Evolutionary conservation across 148 eudicot genomes (phyloP).

Genomic region (Spergularia marina): DNA sequence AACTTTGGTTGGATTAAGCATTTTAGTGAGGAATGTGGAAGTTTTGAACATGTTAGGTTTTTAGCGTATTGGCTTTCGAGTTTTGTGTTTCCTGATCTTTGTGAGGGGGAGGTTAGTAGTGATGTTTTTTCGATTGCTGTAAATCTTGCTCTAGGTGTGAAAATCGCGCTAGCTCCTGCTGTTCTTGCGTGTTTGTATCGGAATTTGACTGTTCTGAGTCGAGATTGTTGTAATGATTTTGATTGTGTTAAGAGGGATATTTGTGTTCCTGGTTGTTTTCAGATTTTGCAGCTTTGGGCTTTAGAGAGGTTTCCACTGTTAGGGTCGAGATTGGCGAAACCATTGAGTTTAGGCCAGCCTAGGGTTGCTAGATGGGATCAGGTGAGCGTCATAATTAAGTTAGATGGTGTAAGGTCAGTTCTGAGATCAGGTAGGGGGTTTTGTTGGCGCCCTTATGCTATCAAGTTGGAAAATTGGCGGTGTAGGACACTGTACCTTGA

Average conservation of each 20-base stretch:
- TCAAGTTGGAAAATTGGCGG: slow-evolving; percentile 33
- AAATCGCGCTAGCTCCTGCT: slow-evolving; percentile 33
- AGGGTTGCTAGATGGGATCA: slow-evolving; percentile 43
- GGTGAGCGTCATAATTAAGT: slow-evolving; percentile 10
- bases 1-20: slow-evolving; percentile 27
- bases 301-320: slow-evolving; percentile 36
- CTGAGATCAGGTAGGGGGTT: slow-evolving; percentile 19
- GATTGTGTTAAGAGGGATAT: slow-evolving; percentile 15
- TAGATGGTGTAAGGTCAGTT: slow-evolving; percentile 22
- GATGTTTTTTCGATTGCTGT: slow-evolving; percentile 35
- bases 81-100: slow-evolving; percentile 34
- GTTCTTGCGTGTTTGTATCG: slow-evolving; percentile 39
- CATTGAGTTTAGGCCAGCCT: slow-evolving; percentile 33
- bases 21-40: slow-evolving; percentile 26
- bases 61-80: slow-evolving; percentile 38
- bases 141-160: slow-evolving; percentile 19
- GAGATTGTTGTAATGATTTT: slow-evolving; percentile 6
- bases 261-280: slow-evolving; percentile 29
- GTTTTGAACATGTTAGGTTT: slow-evolving; percentile 33
- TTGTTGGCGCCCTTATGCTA: slow-evolving; percentile 35
- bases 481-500: slow-evolving; percentile 14
- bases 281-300: slow-evolving; percentile 41
- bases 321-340: slow-evolving; percentile 24
- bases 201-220: slow-evolving; percentile 24
- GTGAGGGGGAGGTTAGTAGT: slow-evolving; percentile 12